Evolutionary conservation across 768 basidiomycete species (phyloP).

Genomic region (Lyophyllum decastes): DNA sequence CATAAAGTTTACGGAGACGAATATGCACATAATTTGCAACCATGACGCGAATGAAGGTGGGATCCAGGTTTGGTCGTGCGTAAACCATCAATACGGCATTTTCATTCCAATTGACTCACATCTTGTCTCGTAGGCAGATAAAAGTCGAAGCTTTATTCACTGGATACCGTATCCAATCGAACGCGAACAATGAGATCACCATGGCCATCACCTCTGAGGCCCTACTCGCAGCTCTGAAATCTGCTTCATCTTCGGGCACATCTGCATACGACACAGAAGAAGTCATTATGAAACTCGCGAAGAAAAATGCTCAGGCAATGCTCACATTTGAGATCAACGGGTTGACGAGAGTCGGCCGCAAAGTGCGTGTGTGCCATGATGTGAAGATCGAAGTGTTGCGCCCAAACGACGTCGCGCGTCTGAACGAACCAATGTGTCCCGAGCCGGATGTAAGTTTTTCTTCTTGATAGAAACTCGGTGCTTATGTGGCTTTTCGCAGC

Average conservation of each 20-base stretch:
- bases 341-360: constrained; percentile 61
- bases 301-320: constrained; percentile 80
- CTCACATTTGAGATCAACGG: constrained; percentile 77
- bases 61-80: constrained; percentile 79
- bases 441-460: constrained; percentile 69
- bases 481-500: constrained; percentile 37
- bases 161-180: constrained; percentile 85
- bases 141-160: constrained; percentile 70
- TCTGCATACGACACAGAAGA: constrained; percentile 58
- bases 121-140: constrained; percentile 46
- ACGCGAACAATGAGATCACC: constrained; percentile 79
- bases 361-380: constrained; percentile 73
- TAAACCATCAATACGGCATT: background rate
- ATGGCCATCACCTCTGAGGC: constrained; percentile 74
- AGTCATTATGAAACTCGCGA: constrained; percentile 81
- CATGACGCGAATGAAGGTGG: constrained; percentile 79
- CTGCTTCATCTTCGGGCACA: constrained; percentile 50
- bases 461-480: background rate
- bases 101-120: background rate
- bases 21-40: constrained; percentile 84
- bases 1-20: constrained; percentile 72
- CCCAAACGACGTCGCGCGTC: constrained; percentile 67
- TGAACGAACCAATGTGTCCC: constrained; percentile 83
- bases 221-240: constrained; percentile 72
- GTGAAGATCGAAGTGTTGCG: constrained; percentile 82